Percentiles rank a stretch among this genome's conserved stretches.
These are phyloP conservation scores for Botrytis cinerea DNA, from an alignment of 2,329 filamentous ascomycete genomes.

Conservation along the genomic window DNA sequence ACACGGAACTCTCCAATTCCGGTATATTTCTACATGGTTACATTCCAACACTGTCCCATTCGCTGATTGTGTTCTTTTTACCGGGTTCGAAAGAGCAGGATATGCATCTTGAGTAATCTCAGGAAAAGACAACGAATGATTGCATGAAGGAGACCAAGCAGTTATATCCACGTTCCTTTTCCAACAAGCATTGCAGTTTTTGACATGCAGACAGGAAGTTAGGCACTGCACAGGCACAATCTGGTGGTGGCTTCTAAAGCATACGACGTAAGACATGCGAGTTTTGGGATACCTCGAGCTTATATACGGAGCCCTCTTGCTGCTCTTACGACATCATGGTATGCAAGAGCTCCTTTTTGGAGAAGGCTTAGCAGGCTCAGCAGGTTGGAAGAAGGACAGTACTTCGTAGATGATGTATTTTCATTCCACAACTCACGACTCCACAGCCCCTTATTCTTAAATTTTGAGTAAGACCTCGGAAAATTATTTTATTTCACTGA, in stretches of 20 bases:
- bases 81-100: neutral
- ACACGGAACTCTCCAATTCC: neutral
- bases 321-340: neutral
- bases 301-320: neutral
- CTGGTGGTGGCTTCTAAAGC: neutral
- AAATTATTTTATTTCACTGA: neutral
- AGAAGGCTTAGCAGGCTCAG: neutral
- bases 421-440: neutral
- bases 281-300: neutral
- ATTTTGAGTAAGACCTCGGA: neutral
- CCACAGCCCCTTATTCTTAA: neutral
- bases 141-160: slow-evolving; percentile 18
- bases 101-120: neutral
- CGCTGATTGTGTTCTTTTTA: neutral
- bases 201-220: neutral
- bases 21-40: neutral
- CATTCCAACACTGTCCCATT: neutral
- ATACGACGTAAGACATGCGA: slow-evolving; percentile 2
- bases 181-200: slow-evolving; percentile 11
- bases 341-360: slow-evolving; percentile 12
- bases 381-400: neutral
- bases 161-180: slow-evolving; percentile 18
- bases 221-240: neutral
- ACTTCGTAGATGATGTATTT: neutral
- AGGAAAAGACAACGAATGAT: slow-evolving; percentile 6